A percentile compares a stretch with the other conserved stretches of the same genome.
Conservation (phyloP, 495 filamentous ascomycete species). For the Astrothelium macrocarpum region DNA sequence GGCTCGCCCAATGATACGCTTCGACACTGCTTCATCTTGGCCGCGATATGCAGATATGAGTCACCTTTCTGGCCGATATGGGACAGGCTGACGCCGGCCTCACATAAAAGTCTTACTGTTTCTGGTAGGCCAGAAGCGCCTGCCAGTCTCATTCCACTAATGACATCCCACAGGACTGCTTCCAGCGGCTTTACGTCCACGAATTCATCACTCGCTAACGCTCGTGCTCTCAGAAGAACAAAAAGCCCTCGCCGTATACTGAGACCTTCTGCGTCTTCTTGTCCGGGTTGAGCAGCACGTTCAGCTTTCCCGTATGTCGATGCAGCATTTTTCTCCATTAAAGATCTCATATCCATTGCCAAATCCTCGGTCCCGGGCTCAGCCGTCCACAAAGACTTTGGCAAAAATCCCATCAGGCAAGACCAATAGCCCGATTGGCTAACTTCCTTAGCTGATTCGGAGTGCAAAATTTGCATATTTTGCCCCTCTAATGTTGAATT, state of each 20-base stretch:
- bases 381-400: neutral
- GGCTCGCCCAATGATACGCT: neutral
- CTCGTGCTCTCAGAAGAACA: neutral
- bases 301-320: neutral
- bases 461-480: neutral
- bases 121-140: neutral
- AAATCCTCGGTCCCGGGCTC: neutral
- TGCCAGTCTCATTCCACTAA: neutral
- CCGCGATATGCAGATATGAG: neutral
- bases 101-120: neutral
- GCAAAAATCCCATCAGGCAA: neutral
- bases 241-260: neutral
- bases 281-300: neutral
- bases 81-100: neutral
- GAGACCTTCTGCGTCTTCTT: neutral
- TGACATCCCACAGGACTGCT: neutral
- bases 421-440: neutral
- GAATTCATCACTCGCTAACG: neutral
- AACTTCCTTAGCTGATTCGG: neutral
- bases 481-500: neutral
- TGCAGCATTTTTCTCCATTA: neutral
- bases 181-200: neutral
- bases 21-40: neutral
- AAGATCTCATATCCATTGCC: neutral
- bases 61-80: neutral